Conservation (phyloP, 345 rosid species). For the Dipteronia sinensis region DNA sequence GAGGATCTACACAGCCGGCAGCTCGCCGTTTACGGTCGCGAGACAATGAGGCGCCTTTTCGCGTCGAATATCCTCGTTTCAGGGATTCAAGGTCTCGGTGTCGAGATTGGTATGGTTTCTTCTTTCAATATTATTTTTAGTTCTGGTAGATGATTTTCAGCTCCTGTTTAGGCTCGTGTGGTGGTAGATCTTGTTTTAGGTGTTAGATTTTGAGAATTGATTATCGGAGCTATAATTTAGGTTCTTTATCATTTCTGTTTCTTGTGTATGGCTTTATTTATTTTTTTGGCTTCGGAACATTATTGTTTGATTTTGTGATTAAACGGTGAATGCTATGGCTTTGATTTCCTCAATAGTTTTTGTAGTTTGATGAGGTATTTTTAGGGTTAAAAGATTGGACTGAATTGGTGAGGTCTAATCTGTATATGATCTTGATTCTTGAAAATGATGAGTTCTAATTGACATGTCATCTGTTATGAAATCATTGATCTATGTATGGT, state of each 20-base stretch:
- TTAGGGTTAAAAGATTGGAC: neutral
- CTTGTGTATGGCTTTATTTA: neutral
- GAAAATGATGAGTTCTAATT: neutral
- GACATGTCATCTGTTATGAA: neutral
- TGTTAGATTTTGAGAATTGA: neutral
- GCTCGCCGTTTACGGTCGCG: slow-evolving; percentile 99
- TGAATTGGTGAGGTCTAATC: neutral
- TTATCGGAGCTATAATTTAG: neutral
- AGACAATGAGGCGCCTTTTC: slow-evolving; percentile 94
- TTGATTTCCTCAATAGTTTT: neutral
- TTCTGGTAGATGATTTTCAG: too few species aligned
- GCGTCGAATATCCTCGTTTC: slow-evolving; percentile 88
- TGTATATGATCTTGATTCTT: neutral
- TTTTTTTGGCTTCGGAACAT: neutral
- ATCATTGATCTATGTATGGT: neutral
- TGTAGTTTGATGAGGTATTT: neutral
- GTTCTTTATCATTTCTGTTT: too few species aligned
- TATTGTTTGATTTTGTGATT: neutral
- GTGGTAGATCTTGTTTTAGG: neutral
- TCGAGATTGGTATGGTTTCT: slow-evolving; percentile 72
- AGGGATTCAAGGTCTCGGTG: slow-evolving; percentile 95
- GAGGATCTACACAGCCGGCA: slow-evolving; percentile 99
- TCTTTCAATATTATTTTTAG: neutral
- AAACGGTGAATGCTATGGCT: neutral
- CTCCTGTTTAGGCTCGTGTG: neutral